Conservation (phyloP, 1,284 basidiomycete species). For the Kwoniella shivajii region DNA sequence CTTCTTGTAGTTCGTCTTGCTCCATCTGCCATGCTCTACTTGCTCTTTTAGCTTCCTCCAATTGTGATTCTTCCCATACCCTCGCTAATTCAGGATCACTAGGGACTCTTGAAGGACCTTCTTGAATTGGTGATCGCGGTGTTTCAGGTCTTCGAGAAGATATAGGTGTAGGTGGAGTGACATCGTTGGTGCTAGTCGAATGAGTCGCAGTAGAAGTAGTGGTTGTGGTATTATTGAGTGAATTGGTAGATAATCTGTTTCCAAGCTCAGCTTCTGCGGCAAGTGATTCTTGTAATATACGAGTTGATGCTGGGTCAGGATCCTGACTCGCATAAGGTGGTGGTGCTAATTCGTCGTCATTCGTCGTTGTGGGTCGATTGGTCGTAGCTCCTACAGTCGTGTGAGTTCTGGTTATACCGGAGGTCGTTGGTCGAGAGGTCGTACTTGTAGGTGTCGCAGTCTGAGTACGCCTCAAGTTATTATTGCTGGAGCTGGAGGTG, state of each 20-base stretch:
- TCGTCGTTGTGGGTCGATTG: constrained; percentile 2
- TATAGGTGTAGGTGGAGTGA: not conserved
- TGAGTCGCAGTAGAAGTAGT: not conserved
- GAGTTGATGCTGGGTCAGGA: constrained; percentile 48
- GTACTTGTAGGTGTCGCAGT: constrained; percentile 5
- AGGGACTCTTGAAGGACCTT: constrained; percentile 12
- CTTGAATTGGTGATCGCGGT: not conserved
- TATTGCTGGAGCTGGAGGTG: not conserved
- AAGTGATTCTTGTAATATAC: constrained; percentile 39
- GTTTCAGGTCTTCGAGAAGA: not conserved
- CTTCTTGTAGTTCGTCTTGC: constrained; percentile 44
- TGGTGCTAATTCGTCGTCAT: constrained; percentile 40
- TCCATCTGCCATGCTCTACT: constrained; percentile 39
- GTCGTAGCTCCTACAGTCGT: constrained; percentile 11
- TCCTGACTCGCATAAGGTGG: constrained; percentile 47
- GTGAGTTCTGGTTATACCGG: constrained; percentile 9
- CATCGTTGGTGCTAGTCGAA: not conserved
- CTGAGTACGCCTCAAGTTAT: constrained; percentile 8
- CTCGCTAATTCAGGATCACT: constrained; percentile 34
- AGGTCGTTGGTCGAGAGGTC: not conserved
- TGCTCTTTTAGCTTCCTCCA: constrained; percentile 46
- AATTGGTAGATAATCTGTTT: not conserved
- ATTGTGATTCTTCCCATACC: constrained; percentile 45
- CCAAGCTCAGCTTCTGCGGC: constrained; percentile 32
- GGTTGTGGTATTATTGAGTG: not conserved